A percentile compares a stretch with the other conserved stretches of the same genome.
Conservation (phyloP, 768 basidiomycete genomes). For the Hericium erinaceus region DNA sequence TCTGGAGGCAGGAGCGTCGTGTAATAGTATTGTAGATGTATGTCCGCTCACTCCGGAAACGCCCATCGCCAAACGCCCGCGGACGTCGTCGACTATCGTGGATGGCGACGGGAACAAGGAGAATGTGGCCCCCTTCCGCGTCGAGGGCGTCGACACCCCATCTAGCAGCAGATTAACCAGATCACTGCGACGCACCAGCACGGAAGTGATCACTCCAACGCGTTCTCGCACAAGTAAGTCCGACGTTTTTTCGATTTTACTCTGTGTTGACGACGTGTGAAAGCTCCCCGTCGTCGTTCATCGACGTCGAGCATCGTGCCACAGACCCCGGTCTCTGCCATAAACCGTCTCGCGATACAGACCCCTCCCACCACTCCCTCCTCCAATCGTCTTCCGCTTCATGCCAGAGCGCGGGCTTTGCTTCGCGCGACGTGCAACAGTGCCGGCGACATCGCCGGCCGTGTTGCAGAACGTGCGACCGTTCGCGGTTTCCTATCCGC, state of each 20-base stretch:
- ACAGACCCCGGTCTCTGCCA: conserved; percentile 29
- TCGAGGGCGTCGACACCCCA: conserved; percentile 26
- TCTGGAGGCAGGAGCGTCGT: conserved; percentile 10
- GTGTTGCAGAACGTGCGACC: conserved; percentile 48
- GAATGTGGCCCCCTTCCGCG: conserved; percentile 58
- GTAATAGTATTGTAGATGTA: conserved; percentile 9
- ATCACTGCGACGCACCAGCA: conserved; percentile 29
- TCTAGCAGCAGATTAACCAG: conserved; percentile 14
- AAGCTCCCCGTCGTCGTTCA: conserved; percentile 38
- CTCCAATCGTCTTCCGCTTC: conserved; percentile 31
- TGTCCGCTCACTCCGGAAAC: conserved; percentile 55
- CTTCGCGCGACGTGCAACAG: conserved; percentile 65
- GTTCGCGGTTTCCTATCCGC: conserved; percentile 52
- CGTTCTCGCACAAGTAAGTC: conserved; percentile 37
- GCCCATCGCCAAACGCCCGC: conserved; percentile 55
- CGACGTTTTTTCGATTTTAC: not conserved
- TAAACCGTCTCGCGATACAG: conserved; percentile 31
- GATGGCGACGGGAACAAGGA: conserved; percentile 68
- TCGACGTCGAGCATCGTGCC: conserved; percentile 35
- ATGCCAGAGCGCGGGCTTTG: conserved; percentile 54
- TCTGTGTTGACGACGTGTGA: conserved; percentile 9
- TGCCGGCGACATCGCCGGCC: conserved; percentile 51
- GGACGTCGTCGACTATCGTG: conserved; percentile 32
- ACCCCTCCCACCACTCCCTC: conserved; percentile 62
- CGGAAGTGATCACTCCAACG: conserved; percentile 29